Evolutionary conservation across 1,139 yeast species (phyloP).

Genomic region (Candida albicans): DNA sequence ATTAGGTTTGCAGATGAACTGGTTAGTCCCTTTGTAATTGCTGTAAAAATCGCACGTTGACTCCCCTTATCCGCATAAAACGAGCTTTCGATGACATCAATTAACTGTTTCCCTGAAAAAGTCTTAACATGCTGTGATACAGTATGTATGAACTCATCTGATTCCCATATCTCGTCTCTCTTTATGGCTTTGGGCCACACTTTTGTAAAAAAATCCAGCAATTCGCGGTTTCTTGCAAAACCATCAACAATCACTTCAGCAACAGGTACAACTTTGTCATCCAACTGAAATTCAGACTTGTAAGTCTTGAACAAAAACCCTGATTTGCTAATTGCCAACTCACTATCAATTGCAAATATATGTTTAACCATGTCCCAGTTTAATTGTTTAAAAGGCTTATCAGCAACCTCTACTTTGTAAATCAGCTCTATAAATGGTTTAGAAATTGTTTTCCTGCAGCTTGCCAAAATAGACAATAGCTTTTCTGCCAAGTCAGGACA

Average conservation of each 20-base stretch:
- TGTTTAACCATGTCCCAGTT: conserved; percentile 49
- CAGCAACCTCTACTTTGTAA: conserved; percentile 28
- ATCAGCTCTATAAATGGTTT: conserved; percentile 42
- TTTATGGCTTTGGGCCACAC: conserved; percentile 45
- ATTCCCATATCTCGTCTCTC: conserved; percentile 24
- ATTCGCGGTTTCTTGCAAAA: conserved; percentile 59
- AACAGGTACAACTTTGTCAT: conserved; percentile 18
- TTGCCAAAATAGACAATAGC: conserved; percentile 38
- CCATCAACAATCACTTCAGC: conserved; percentile 46
- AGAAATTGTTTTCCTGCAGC: conserved; percentile 50
- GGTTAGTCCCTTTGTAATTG: conserved; percentile 44
- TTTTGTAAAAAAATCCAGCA: conserved; percentile 44
- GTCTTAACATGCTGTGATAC: conserved; percentile 42
- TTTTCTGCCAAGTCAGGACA: conserved; percentile 36
- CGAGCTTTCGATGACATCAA: conserved; percentile 16
- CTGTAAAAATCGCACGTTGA: conserved; percentile 26
- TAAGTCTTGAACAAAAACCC: conserved; percentile 24
- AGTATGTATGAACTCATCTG: conserved; percentile 28
- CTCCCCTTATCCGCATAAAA: conserved; percentile 11
- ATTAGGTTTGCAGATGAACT: conserved; percentile 21
- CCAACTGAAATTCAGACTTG: conserved; percentile 9
- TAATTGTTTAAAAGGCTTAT: conserved; percentile 14
- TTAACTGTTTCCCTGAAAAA: conserved; percentile 51
- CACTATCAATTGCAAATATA: conserved; percentile 50
- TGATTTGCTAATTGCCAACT: conserved; percentile 45